phyloP scores from a whole-genome alignment of 768 basidiomycete species.

The Coprinellus aureogranulatus region DNA sequence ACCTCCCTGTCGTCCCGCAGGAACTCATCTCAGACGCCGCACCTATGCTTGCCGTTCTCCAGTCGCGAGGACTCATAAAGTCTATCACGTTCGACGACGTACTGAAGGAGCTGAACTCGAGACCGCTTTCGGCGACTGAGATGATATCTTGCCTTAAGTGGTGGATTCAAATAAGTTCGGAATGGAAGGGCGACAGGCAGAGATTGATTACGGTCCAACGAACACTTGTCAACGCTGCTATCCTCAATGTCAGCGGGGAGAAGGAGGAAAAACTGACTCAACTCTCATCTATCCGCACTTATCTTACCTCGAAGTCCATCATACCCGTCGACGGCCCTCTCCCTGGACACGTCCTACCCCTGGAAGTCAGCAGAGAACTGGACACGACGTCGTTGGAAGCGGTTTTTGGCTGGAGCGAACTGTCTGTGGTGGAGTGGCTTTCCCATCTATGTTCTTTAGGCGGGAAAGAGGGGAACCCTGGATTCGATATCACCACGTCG shows the following conservation, averaged over 20 bases:
- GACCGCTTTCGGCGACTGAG: slow-evolving; percentile 70
- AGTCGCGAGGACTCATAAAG: slow-evolving; percentile 62
- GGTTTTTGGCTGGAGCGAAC: slow-evolving; percentile 77
- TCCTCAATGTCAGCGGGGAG: slow-evolving; percentile 39
- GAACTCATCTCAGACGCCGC: slow-evolving; percentile 54
- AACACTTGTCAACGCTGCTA: slow-evolving; percentile 69
- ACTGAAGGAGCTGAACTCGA: slow-evolving; percentile 65
- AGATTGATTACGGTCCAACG: slow-evolving; percentile 46
- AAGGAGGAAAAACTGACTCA: slow-evolving; percentile 58
- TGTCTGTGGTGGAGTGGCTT: slow-evolving; percentile 76
- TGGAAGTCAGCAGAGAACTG: slow-evolving; percentile 61
- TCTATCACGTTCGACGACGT: slow-evolving; percentile 82
- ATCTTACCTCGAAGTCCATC: slow-evolving; percentile 62
- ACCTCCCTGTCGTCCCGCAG: slow-evolving; percentile 71
- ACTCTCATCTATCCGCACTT: slow-evolving; percentile 67
- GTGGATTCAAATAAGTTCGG: slow-evolving; percentile 55
- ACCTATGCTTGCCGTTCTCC: slow-evolving; percentile 60
- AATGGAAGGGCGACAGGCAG: slow-evolving; percentile 26
- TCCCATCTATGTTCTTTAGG: slow-evolving; percentile 52
- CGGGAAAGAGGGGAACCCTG: slow-evolving; percentile 38
- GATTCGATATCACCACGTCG: slow-evolving; percentile 64
- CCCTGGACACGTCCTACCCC: slow-evolving; percentile 69
- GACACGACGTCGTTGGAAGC: slow-evolving; percentile 43
- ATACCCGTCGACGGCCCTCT: slow-evolving; percentile 69
- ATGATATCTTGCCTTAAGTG: slow-evolving; percentile 83